Percentiles rank a stretch among this genome's conserved stretches.
These are phyloP conservation scores for Circinella umbellata DNA, from an alignment of 371 early-diverging fungal genomes.

Conservation along the genomic window DNA sequence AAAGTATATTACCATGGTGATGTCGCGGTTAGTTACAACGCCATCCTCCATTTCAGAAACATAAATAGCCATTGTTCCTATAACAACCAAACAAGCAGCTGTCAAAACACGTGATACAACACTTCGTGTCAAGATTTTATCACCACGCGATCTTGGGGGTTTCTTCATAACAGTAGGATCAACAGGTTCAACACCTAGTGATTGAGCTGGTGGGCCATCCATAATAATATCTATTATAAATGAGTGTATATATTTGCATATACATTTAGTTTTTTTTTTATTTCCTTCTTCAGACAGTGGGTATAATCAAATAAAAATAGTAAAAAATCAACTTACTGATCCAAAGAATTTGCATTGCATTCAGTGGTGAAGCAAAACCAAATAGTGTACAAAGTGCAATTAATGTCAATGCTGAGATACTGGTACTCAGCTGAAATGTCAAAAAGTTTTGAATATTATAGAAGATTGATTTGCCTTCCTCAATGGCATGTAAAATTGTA, in stretches of 20 bases:
- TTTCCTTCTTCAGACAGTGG: too few species aligned
- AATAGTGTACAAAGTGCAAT: constrained; percentile 88
- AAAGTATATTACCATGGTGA: constrained; percentile 81
- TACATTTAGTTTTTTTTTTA: too few species aligned
- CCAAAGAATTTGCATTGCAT: constrained; percentile 98
- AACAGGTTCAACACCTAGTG: constrained; percentile 86
- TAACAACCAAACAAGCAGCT: constrained; percentile 82
- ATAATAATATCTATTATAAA: constrained; percentile 76
- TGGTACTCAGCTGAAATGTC: constrained; percentile 88
- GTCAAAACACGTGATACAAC: constrained; percentile 80
- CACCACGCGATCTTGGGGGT: constrained; percentile 78
- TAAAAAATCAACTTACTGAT: constrained; percentile 70
- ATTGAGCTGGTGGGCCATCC: constrained; percentile 95
- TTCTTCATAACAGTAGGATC: constrained; percentile 84
- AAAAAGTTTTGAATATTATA: constrained; percentile 93
- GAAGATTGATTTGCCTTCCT: constrained; percentile 93
- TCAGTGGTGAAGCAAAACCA: constrained; percentile 90
- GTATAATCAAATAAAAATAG: too few species aligned
- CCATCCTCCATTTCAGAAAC: constrained; percentile 80
- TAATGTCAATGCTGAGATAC: constrained; percentile 82
- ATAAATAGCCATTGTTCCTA: constrained; percentile 88
- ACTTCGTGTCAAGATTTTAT: constrained; percentile 77
- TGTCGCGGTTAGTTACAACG: constrained; percentile 76
- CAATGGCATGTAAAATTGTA: constrained; percentile 84
- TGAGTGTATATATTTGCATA: too few species aligned